A percentile compares a stretch with the other conserved stretches of the same genome.
Evolutionary conservation across 192 early-diverging fungal genomes (phyloP).

Genomic region (Coemansia sp.): DNA sequence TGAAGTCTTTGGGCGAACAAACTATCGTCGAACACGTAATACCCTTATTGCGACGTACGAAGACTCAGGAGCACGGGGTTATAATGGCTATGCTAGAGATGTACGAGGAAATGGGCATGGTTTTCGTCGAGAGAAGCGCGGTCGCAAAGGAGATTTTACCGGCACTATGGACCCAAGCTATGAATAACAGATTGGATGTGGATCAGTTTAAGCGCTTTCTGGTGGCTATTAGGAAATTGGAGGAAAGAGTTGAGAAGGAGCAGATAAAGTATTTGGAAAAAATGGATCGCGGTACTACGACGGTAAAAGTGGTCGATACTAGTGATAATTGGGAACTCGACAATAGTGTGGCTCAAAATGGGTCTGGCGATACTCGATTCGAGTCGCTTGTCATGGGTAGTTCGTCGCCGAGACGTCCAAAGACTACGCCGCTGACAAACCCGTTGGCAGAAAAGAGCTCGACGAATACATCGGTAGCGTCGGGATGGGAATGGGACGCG

Average conservation of each 20-base stretch:
- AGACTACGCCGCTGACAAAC: conserved; percentile 6
- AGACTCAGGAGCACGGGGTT: conserved; percentile 76
- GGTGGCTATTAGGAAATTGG: conserved; percentile 62
- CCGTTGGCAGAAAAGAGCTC: conserved; percentile 16
- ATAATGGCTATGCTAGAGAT: conserved; percentile 78
- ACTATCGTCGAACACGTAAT: conserved; percentile 76
- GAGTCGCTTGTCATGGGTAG: conserved; percentile 22
- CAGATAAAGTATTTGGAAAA: conserved; percentile 67
- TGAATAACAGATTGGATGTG: conserved; percentile 71
- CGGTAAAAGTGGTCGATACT: not conserved
- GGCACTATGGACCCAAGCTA: conserved; percentile 74
- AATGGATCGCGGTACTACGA: conserved; percentile 34
- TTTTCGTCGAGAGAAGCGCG: conserved; percentile 70
- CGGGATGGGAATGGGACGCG: conserved; percentile 50
- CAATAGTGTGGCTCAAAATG: not conserved
- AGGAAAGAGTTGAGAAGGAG: conserved; percentile 62
- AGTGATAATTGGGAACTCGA: not conserved
- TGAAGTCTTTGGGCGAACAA: conserved; percentile 68
- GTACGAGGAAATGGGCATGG: conserved; percentile 76
- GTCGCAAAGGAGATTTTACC: conserved; percentile 79
- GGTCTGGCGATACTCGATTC: not conserved
- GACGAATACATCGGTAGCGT: not conserved
- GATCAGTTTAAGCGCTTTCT: conserved; percentile 75
- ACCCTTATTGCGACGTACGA: conserved; percentile 77
- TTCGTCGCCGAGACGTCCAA: not conserved